Evolutionary conservation across 495 filamentous ascomycete species (phyloP).

Genomic region (Xylaria castorea): DNA sequence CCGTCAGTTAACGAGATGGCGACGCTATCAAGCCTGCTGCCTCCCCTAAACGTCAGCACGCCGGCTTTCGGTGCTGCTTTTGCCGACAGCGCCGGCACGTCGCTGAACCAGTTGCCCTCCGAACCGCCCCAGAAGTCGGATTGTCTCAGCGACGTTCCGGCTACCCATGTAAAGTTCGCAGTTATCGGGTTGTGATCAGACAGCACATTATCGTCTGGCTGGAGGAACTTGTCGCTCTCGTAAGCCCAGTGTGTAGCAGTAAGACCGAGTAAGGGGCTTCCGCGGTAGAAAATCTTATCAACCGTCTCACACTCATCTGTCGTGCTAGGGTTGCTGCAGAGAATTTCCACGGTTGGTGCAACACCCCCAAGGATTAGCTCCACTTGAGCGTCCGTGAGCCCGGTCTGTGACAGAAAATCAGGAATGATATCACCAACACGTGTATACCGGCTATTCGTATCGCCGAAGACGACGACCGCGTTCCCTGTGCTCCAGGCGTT

Average conservation of each 20-base stretch:
- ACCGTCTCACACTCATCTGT: constrained; percentile 63
- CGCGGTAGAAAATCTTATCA: constrained; percentile 68
- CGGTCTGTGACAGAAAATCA: constrained; percentile 51
- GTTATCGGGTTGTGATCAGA: constrained; percentile 68
- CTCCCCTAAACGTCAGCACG: constrained; percentile 57
- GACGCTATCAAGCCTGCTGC: constrained; percentile 57
- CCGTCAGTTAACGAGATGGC: constrained; percentile 55
- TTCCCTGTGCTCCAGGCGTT: constrained; percentile 58
- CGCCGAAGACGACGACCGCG: constrained; percentile 65
- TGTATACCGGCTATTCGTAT: constrained; percentile 66
- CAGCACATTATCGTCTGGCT: constrained; percentile 58
- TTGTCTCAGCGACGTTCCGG: constrained; percentile 48
- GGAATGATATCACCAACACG: constrained; percentile 57
- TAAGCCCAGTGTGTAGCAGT: constrained; percentile 55
- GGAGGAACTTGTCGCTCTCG: constrained; percentile 56
- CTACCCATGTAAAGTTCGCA: constrained; percentile 60
- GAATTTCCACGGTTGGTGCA: constrained; percentile 46
- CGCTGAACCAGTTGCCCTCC: constrained; percentile 63
- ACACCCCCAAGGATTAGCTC: constrained; percentile 52
- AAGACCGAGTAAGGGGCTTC: constrained; percentile 52
- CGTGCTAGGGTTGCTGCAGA: constrained; percentile 59
- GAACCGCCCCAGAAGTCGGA: constrained; percentile 60
- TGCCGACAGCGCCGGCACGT: constrained; percentile 45
- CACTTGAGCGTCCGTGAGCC: constrained; percentile 61
- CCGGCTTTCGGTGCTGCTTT: constrained; percentile 43